Conservation (phyloP, 768 basidiomycete genomes). For the Hypsizygus marmoreus region DNA sequence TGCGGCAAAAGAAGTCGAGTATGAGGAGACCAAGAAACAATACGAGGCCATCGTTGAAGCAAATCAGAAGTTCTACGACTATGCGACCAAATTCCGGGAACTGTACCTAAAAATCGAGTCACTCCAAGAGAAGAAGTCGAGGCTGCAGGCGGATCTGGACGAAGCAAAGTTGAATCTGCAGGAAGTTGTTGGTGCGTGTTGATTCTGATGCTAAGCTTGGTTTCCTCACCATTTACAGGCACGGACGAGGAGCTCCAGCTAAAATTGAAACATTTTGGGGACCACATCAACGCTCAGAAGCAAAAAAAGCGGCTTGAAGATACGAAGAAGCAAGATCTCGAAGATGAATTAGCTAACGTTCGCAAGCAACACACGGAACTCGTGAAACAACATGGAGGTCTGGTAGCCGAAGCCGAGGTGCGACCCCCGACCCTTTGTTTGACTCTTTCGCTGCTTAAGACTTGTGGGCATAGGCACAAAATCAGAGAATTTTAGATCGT, state of each 20-base stretch:
- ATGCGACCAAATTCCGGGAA: slow-evolving; percentile 84
- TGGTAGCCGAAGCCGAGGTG: slow-evolving; percentile 77
- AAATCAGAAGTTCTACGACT: slow-evolving; percentile 82
- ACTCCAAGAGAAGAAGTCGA: slow-evolving; percentile 61
- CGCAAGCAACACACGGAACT: slow-evolving; percentile 58
- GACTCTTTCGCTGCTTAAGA: background rate
- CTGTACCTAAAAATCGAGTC: slow-evolving; percentile 71
- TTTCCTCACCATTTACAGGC: slow-evolving; percentile 42
- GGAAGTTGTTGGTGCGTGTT: slow-evolving; percentile 62
- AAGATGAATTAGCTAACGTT: slow-evolving; percentile 55
- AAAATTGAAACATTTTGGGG: slow-evolving; percentile 60
- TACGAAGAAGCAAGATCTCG: slow-evolving; percentile 57
- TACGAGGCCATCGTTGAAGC: slow-evolving; percentile 66
- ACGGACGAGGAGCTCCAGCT: slow-evolving; percentile 70
- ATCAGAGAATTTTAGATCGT: slow-evolving; percentile 65
- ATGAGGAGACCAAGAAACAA: slow-evolving; percentile 67
- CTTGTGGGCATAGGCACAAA: slow-evolving; percentile 59
- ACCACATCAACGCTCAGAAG: slow-evolving; percentile 53
- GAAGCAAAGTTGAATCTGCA: slow-evolving; percentile 65
- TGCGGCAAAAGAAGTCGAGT: slow-evolving; percentile 69
- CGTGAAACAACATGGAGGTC: slow-evolving; percentile 62
- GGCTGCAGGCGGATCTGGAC: slow-evolving; percentile 60
- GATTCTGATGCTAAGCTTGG: background rate
- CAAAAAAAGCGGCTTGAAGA: slow-evolving; percentile 49
- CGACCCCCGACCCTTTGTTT: background rate